Base-by-base conservation (phyloP, 139 green algal genomes). In the Chlamydomonas sp. region DNA sequence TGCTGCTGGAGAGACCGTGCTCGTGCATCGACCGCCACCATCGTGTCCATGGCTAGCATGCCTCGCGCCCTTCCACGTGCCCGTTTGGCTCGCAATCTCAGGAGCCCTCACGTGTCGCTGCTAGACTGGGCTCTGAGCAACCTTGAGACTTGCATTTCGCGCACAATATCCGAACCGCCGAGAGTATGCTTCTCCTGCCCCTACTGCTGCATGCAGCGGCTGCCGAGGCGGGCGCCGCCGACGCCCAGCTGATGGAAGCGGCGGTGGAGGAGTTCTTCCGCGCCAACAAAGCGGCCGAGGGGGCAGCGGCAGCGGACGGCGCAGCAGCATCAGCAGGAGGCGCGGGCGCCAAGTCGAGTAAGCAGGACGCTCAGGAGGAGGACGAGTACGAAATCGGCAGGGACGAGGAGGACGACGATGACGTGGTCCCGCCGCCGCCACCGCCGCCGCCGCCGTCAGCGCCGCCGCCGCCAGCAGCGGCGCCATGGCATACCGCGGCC, bases 351-450 rank as follows among this genome's bases (percentile, higher is more conserved):
- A 77, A 20, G 16, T 16, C 10, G 10, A 18, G 49, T 16, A 18
- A 31, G 69, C 17, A 75, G 69, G 49, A 58, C 64, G 79, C 6
- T 31, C 71, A 79, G 71, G 81, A 79, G 69, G 81, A 68, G 3
- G 80, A 87, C 73, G 83, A 87, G 61, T 87, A 87, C 61, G 83
- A 87, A 63, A 66, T 80, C 9, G 83, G 83, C 2, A 80, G 80
- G 4, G 83, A 87, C 62, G 83, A 87, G 83, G 83, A 87, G 74
- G 83, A 87, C 61, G 83, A 87, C 31, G 83, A 31, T 1, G n/a
- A 59, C 63, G 83, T 73, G 83, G 62, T 61, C 18, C 82, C 83
- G 83, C 83, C 83, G 63, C 83, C 83, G 15, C 83, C 83, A 31
- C 83, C 83, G 14, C 83, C 83, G 31, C 83, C 83, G 71, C 83